Percentiles rank a stretch among this genome's conserved stretches.
phyloP scores from a whole-genome alignment of 2,329 filamentous ascomycete genomes.

The Nectriaceae sp. region DNA sequence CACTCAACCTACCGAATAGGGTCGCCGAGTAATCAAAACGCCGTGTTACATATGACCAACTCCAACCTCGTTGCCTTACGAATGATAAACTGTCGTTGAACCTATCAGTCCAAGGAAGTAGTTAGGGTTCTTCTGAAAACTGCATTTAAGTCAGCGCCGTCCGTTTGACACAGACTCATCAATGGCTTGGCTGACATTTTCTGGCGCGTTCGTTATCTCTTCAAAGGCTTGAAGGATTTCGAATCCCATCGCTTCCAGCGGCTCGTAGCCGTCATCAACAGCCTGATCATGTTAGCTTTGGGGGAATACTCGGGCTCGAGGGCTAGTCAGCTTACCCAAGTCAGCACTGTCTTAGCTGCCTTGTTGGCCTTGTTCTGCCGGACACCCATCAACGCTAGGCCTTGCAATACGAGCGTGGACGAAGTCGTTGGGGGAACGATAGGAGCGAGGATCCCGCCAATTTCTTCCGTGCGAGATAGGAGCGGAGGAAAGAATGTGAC shows the following conservation, averaged over 20 bases:
- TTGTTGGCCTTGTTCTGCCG: slow-evolving; percentile 81
- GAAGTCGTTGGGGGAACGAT: slow-evolving; percentile 72
- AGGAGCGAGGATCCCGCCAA: slow-evolving; percentile 79
- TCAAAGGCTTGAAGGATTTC: slow-evolving; percentile 78
- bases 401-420: slow-evolving; percentile 71
- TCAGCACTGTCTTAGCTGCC: slow-evolving; percentile 71
- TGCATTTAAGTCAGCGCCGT: background rate
- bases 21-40: too few species aligned
- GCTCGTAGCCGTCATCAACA: slow-evolving; percentile 70
- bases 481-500: slow-evolving; percentile 71
- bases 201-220: slow-evolving; percentile 69
- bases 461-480: slow-evolving; percentile 56
- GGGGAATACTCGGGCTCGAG: too few species aligned
- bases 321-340: slow-evolving; percentile 64
- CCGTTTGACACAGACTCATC: background rate
- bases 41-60: too few species aligned
- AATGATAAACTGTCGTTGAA: too few species aligned
- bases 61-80: too few species aligned
- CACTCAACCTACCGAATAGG: too few species aligned
- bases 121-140: background rate
- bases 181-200: slow-evolving; percentile 44
- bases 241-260: slow-evolving; percentile 78
- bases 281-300: slow-evolving; percentile 50
- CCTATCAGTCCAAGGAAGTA: too few species aligned
- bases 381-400: slow-evolving; percentile 77